Evolutionary conservation across 768 basidiomycete species (phyloP).

Genomic region (Boletus insuetus): DNA sequence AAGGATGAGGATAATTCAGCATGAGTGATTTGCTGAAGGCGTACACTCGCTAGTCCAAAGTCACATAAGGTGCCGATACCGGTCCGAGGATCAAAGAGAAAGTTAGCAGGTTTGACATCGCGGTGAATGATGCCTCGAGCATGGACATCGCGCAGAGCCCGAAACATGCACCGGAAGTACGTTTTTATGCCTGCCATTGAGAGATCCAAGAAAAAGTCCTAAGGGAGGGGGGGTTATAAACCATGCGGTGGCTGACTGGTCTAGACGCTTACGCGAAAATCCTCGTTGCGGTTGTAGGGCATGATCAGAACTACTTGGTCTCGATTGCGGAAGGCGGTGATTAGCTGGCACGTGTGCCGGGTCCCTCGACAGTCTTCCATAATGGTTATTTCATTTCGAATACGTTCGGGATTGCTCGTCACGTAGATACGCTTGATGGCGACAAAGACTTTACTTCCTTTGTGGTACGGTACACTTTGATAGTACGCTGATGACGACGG

Average conservation of each 20-base stretch:
- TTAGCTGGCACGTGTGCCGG: conserved; percentile 87
- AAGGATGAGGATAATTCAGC: conserved; percentile 1
- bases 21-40: conserved; percentile 25
- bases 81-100: conserved; percentile 84
- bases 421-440: conserved; percentile 97
- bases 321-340: conserved; percentile 86
- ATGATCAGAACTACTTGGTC: conserved; percentile 95
- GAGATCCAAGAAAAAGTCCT: conserved; percentile 78
- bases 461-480: conserved; percentile 46
- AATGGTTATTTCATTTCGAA: conserved; percentile 89
- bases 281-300: conserved; percentile 89
- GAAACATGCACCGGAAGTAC: conserved; percentile 90
- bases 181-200: conserved; percentile 75
- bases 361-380: conserved; percentile 83
- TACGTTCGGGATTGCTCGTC: conserved; percentile 89
- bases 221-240: conserved; percentile 7
- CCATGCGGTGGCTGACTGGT: neutral
- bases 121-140: conserved; percentile 86
- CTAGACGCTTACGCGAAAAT: conserved; percentile 77
- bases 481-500: conserved; percentile 62
- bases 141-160: conserved; percentile 87
- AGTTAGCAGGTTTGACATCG: conserved; percentile 98
- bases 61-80: conserved; percentile 88
- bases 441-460: conserved; percentile 65
- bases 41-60: conserved; percentile 92